Evolutionary conservation across 164 flowering plant species (phyloP), one percentile per base, ranked within the genome.

Genomic region (Umbilicus rupestris): DNA sequence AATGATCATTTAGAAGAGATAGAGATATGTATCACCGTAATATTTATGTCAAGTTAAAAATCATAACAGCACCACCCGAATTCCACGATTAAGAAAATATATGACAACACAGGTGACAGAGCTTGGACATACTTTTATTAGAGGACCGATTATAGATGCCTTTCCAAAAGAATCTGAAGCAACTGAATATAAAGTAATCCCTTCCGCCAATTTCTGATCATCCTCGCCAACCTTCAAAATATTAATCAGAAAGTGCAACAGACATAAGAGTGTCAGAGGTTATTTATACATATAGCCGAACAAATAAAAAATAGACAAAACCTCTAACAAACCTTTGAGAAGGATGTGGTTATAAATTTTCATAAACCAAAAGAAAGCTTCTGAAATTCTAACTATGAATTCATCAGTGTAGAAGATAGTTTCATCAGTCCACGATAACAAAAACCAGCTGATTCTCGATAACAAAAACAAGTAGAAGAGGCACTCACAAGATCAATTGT

Each of bases 121-220:
- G 67, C 19, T 3, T 26, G 33, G 31, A 28, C 81, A 52, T 84
- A 92, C 98, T 58, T 87, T 85, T 70, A 93, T 77, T 31, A 93
- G 79, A 37, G 87, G 83, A 66, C 87, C 92, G 76, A 93, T 68
- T 31, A 87, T 76, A 42, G 88, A 82, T 66, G 92, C 79, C 74
- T 85, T 93, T 63, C 75, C 81, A 67, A 79, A 77, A 63, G 50
- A 66, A n/a, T 86, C 87, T 35, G 94, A 69, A 44, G 68, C 76
- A 74, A 89, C 76, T 20, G 95, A 83, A 74, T 77, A 87, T 24
- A 93, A 72, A 22, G 94, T 66, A 71, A 93, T 90, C 62, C 98
- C 98, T 31, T 90, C 98, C 0, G 98, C 92, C 70, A 93, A 75
- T 69, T 93, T 93, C 78, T 90, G 90, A 73, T 86, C 87, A 73